phyloP scores from a whole-genome alignment of 208 protist species.

The Trypanosomatidae sp. region DNA sequence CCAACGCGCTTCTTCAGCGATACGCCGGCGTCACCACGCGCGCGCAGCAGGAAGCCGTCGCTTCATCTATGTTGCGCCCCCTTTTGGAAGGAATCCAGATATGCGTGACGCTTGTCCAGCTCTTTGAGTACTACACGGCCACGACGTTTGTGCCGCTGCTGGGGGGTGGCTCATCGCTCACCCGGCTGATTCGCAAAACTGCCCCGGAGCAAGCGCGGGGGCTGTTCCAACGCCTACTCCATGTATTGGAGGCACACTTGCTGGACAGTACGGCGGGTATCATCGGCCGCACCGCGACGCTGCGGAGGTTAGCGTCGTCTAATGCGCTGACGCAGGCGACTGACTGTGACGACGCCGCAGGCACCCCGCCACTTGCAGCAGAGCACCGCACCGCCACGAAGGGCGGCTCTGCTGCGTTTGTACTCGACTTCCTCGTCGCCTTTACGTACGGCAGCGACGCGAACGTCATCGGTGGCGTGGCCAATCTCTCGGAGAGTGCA shows the following conservation, averaged over 20 bases:
- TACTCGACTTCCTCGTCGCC: constrained; percentile 19
- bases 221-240: constrained; percentile 50
- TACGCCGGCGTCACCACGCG: constrained; percentile 56
- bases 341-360: not conserved
- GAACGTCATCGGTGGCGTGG: not conserved
- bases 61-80: constrained; percentile 34
- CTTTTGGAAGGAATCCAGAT: constrained; percentile 46
- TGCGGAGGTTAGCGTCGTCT: constrained; percentile 54
- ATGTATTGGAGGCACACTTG: constrained; percentile 37
- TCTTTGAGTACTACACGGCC: constrained; percentile 72
- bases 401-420: constrained; percentile 1
- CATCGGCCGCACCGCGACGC: constrained; percentile 34
- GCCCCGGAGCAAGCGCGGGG: constrained; percentile 43
- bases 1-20: constrained; percentile 26
- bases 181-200: constrained; percentile 45
- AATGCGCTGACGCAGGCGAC: constrained; percentile 20
- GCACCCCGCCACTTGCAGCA: not conserved
- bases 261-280: constrained; percentile 59
- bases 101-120: constrained; percentile 55
- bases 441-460: constrained; percentile 25
- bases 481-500: constrained; percentile 8
- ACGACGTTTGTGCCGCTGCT: constrained; percentile 63
- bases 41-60: constrained; percentile 54
- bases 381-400: not conserved
- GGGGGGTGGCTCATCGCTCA: constrained; percentile 46